Evolutionary conservation across 306 rosid genomes (phyloP).

Genomic region (Quercus berberidifolia): DNA sequence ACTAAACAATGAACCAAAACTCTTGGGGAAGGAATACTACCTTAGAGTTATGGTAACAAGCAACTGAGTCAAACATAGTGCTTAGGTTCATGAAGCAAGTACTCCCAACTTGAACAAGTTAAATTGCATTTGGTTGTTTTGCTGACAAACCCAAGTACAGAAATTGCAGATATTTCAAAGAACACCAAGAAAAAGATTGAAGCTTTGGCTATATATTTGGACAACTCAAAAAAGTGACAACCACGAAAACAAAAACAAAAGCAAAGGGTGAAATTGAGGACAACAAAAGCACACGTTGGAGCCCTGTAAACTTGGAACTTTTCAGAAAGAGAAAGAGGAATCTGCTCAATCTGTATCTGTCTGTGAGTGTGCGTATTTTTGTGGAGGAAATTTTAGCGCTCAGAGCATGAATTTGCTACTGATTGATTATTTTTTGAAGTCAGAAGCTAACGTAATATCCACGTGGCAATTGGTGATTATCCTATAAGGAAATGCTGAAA

Average conservation of each 20-base stretch:
- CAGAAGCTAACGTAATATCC: conserved; percentile 21
- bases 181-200: background rate
- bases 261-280: conserved; percentile 34
- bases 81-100: conserved; percentile 37
- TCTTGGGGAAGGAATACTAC: conserved; percentile 24
- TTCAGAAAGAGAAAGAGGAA: background rate
- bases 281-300: conserved; percentile 50
- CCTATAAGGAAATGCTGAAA: background rate
- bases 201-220: conserved; percentile 9
- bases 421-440: conserved; percentile 13
- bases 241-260: conserved; percentile 15
- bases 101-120: conserved; percentile 36
- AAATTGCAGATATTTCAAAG: conserved; percentile 10
- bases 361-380: background rate
- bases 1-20: background rate
- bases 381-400: conserved; percentile 20
- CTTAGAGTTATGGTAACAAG: conserved; percentile 65
- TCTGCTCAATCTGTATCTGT: background rate
- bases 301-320: conserved; percentile 4
- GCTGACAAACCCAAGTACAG: conserved; percentile 20
- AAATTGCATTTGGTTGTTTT: conserved; percentile 28
- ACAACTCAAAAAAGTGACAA: background rate
- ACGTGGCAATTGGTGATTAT: conserved; percentile 34
- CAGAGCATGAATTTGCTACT: background rate
- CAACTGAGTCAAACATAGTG: conserved; percentile 65